A percentile compares a stretch with the other conserved stretches of the same genome.
Evolutionary conservation across 352 stramenopile species (phyloP).

Genomic region (Phytophthora palmivora): DNA sequence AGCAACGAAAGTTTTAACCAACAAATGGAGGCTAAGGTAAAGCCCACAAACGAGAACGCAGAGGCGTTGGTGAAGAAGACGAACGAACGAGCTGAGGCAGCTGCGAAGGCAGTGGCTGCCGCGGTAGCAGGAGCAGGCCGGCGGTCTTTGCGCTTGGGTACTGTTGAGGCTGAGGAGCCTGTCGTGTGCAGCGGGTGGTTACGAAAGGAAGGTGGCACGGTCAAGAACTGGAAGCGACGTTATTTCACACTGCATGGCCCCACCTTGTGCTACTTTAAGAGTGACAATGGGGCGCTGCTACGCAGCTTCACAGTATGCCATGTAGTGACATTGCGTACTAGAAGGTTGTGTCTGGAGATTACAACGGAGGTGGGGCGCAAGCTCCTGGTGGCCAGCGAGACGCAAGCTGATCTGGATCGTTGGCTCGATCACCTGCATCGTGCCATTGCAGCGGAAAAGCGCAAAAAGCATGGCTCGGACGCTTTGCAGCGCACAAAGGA

Average conservation of each 20-base stretch:
- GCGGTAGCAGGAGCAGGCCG: slow-evolving; percentile 33
- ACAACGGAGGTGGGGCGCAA: slow-evolving; percentile 78
- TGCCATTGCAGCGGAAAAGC: slow-evolving; percentile 58
- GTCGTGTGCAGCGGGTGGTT: slow-evolving; percentile 81
- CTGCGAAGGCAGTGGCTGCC: slow-evolving; percentile 33
- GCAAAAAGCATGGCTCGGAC: slow-evolving; percentile 37
- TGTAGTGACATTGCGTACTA: slow-evolving; percentile 68
- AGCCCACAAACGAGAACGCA: slow-evolving; percentile 3
- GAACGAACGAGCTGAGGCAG: slow-evolving; percentile 37
- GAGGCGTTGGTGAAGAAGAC: slow-evolving; percentile 20
- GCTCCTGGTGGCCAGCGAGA: slow-evolving; percentile 76
- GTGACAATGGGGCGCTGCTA: slow-evolving; percentile 73
- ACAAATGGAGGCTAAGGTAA: slow-evolving; percentile 1
- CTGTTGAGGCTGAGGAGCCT: slow-evolving; percentile 42
- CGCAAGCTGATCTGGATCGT: slow-evolving; percentile 63
- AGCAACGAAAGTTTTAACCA: slow-evolving; percentile 22
- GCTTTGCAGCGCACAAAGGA: slow-evolving; percentile 6
- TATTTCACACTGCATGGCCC: slow-evolving; percentile 86
- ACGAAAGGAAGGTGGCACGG: slow-evolving; percentile 79
- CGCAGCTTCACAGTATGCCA: slow-evolving; percentile 74
- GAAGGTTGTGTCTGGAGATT: slow-evolving; percentile 80
- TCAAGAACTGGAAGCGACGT: slow-evolving; percentile 87
- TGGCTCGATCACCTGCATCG: slow-evolving; percentile 73
- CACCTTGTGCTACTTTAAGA: slow-evolving; percentile 88
- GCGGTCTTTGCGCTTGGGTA: slow-evolving; percentile 30